Conservation (phyloP, 192 early-diverging fungal species). For the Rhizoclosmatium globosum region DNA sequence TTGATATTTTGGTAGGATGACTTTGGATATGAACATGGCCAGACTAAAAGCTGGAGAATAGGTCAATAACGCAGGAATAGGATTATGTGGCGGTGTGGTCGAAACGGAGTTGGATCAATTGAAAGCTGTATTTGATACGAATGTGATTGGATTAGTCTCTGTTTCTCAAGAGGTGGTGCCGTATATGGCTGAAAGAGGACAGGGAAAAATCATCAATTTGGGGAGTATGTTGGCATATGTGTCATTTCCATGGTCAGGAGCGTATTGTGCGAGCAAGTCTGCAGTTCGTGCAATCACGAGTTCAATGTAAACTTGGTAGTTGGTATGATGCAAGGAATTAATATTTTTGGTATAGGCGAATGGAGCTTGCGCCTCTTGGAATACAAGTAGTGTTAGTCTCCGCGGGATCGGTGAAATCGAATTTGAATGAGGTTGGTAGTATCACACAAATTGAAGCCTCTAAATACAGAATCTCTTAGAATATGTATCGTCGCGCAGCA, state of each 20-base stretch:
- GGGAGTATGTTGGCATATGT: conserved; percentile 43
- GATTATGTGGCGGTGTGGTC: conserved; percentile 27
- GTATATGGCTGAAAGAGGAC: conserved; percentile 20
- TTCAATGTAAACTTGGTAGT: conserved; percentile 13
- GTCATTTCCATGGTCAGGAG: conserved; percentile 31
- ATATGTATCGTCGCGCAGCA: background rate
- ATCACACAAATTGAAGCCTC: background rate
- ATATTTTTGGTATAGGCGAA: conserved; percentile 12
- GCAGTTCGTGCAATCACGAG: conserved; percentile 36
- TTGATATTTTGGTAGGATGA: conserved; percentile 32
- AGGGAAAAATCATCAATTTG: conserved; percentile 36
- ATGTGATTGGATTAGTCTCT: conserved; percentile 27
- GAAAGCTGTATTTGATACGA: conserved; percentile 29
- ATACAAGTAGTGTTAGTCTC: conserved; percentile 36
- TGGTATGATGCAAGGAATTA: background rate
- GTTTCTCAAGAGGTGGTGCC: conserved; percentile 39
- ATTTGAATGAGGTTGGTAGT: conserved; percentile 9
- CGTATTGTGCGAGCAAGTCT: conserved; percentile 36
- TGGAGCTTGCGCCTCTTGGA: conserved; percentile 36
- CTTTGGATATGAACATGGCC: background rate
- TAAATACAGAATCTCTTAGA: background rate
- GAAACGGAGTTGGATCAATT: conserved; percentile 25
- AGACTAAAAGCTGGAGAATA: background rate
- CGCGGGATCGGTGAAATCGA: conserved; percentile 34
- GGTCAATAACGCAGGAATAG: conserved; percentile 47